Base-by-base conservation (phyloP, 257 asterid species). In the Leptodermis oblonga region DNA sequence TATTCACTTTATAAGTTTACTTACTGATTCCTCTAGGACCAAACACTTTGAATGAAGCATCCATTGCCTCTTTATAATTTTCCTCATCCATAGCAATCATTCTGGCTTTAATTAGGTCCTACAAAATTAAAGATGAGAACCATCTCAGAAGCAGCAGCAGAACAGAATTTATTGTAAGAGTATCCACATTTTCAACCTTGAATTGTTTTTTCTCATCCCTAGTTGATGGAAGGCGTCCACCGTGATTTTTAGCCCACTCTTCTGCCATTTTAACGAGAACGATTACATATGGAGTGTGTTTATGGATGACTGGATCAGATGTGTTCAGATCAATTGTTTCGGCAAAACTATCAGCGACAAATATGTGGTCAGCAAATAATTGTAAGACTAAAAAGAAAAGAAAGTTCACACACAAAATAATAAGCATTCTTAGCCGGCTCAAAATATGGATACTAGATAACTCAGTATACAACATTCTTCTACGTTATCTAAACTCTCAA, bases 41-140 rank as follows among this genome's bases (percentile, higher is more conserved):
- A 81, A 87, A 93, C 52, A 94, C 87, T 82, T 94, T 94, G 79
- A 82, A 91, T 54, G 97, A 87, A 75, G 96, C 96, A 62, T 91
- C 96, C 22, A 89, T 83, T 67, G 99, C 99, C 86, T 94, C 99
- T 74, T 84, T 94, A 77, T 87, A 94, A 79, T 94, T 91, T 77
- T 91, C 99, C 80, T 94, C 99, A 78, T 94, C 99, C 4, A 76
- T 53, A 51, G 90, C 82, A 72, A 76, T 81, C 96, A 82, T 94
- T 84, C 80, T 89, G 76, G 88, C 74, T 86, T 87, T 94, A 73
- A 94, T 81, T 67, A 85, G 79, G 72, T 90, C 96, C 99, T 94
- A 77, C 64, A 65, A 68, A 52, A 72, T 67, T 67, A 79, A 78
- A 80, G 65, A 78, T 46, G 31, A 62, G 64, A 77, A 79, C 55